Base-by-base conservation (phyloP, 805 yeast genomes). In the Saccharomycodes ludwigii region DNA sequence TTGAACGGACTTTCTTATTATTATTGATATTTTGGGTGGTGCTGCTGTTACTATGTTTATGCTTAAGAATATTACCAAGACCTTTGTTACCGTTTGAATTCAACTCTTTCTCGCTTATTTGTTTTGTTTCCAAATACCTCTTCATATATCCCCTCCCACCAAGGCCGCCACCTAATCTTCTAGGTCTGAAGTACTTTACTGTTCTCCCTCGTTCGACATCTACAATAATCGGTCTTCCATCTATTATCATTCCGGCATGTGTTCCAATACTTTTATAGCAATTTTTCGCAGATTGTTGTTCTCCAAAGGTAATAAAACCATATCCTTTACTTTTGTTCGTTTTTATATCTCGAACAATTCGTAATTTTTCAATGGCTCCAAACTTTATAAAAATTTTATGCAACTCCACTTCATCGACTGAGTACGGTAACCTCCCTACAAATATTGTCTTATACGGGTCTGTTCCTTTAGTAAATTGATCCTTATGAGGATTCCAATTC, bases 131-230 rank as follows among this genome's bases (percentile, higher is more conserved):
- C 13, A 17, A 21, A n/a, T 35, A 29, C 18, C 40, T 50, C 37
- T 53, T 59, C 3, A 73, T 64, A 46, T 75, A 75, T 31, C 74
- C 73, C 34, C 91, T 62, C 2, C 95, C 95, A 4, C 96, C 96
- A n/a, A 81, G 54, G 0, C 96, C 96, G 4, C 96, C 96, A 1
- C 95, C 95, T 3, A 88, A 59, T 36, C 88, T 52, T 43, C 79
- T 50, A 1, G 93, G 91, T 34, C 64, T 66, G 79, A 86, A 81
- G 41, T 65, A 68, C 34, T 76, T 67, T 11, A 69, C 66, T 1
- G 72, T 52, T 28, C 91, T 56, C 2, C 84, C 80, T 36, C 88
- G 52, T 47, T 79, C 91, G 29, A 71, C 66, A 46, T 81, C 93
- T 2, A 76, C 80, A n/a, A 78, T 54, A 6, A 76, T 63, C 4